phyloP scores from a whole-genome alignment of 169 alveolate genomes.

The Cryptosporidium meleagridis region DNA sequence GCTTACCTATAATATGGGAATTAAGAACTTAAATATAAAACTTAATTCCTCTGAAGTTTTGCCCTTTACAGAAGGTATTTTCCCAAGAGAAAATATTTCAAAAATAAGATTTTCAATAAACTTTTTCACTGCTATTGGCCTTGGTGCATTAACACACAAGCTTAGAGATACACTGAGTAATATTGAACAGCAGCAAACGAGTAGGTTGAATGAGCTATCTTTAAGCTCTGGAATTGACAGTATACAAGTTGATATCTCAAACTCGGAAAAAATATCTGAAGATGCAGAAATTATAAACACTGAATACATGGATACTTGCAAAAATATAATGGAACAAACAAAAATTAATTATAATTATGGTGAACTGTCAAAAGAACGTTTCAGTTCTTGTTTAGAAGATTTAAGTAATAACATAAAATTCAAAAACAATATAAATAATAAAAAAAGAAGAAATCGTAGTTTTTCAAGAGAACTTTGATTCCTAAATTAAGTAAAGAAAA shows the following conservation, averaged over 20 bases:
- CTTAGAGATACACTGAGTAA: constrained; percentile 87
- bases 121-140: constrained; percentile 97
- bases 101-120: constrained; percentile 96
- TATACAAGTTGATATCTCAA: neutral
- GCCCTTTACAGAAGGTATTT: constrained; percentile 90
- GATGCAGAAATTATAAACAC: neutral
- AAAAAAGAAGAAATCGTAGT: constrained; percentile 24
- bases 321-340: neutral
- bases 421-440: neutral
- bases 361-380: neutral
- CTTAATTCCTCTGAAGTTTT: constrained; percentile 87
- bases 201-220: constrained; percentile 17
- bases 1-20: constrained; percentile 90
- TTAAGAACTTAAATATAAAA: constrained; percentile 79
- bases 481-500: neutral
- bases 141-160: constrained; percentile 94
- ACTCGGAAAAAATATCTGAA: neutral
- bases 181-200: constrained; percentile 47
- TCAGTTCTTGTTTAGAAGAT: neutral
- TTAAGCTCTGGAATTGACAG: neutral
- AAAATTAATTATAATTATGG: neutral
- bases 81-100: constrained; percentile 94
- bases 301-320: neutral
- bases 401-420: neutral
- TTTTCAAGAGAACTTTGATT: constrained; percentile 13